A percentile compares a stretch with the other conserved stretches of the same genome.
Conservation (phyloP, 139 green algal genomes). For the Chlorella vulgaris region DNA sequence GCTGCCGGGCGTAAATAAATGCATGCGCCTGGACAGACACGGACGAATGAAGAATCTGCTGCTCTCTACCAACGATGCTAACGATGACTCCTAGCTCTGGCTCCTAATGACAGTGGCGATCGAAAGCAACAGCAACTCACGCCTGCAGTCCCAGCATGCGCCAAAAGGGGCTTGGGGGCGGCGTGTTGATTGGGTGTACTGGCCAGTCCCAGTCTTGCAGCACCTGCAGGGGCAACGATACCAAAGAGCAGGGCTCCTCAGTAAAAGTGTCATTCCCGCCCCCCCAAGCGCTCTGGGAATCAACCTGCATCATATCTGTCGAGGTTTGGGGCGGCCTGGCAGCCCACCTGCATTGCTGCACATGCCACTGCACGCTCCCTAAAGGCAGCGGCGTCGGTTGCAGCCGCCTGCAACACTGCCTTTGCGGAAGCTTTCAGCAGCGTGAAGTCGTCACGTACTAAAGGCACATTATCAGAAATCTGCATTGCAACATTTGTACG, state of each 20-base stretch:
- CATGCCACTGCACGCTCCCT: constrained; percentile 17
- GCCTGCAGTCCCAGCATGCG: constrained; percentile 13
- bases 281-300: too few species aligned
- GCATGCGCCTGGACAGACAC: too few species aligned
- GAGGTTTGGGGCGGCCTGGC: not conserved
- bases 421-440: not conserved
- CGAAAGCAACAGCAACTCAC: too few species aligned
- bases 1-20: too few species aligned
- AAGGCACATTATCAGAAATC: not conserved
- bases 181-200: constrained; percentile 1
- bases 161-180: constrained; percentile 21
- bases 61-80: too few species aligned
- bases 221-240: not conserved
- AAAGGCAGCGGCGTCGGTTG: not conserved
- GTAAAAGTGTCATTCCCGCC: not conserved
- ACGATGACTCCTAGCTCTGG: too few species aligned
- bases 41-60: too few species aligned
- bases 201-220: constrained; percentile 20
- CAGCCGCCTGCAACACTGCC: not conserved
- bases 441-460: constrained; percentile 14
- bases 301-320: too few species aligned
- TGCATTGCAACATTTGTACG: too few species aligned
- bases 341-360: constrained; percentile 9
- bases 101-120: too few species aligned
- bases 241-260: not conserved